Evolutionary conservation across 176 grass and related monocot species (phyloP).

Genomic region (Aechmea fasciata): DNA sequence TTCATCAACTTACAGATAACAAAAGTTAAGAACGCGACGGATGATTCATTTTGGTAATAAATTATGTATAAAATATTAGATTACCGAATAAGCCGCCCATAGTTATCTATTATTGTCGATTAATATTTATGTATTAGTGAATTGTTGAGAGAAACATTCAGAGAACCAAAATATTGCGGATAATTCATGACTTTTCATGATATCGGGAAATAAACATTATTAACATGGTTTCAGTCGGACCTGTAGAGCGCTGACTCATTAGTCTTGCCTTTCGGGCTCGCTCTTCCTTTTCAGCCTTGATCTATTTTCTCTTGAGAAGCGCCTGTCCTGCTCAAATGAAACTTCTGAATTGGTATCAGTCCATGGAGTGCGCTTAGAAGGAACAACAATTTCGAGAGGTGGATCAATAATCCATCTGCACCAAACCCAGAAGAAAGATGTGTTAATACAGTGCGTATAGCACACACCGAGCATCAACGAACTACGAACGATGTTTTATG

Average conservation of each 20-base stretch:
- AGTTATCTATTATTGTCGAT: too few relatives aligned
- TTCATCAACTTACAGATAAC: too few relatives aligned
- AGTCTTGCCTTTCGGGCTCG: background rate
- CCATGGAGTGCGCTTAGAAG: constrained; percentile 17
- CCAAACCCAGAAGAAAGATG: background rate
- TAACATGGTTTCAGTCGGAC: background rate
- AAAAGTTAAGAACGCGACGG: too few relatives aligned
- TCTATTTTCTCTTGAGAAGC: constrained; percentile 11
- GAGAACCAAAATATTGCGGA: background rate
- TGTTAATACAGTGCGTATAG: too few relatives aligned
- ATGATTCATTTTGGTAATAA: too few relatives aligned
- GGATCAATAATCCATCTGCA: constrained; percentile 59
- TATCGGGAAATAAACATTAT: too few relatives aligned
- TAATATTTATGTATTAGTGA: too few relatives aligned
- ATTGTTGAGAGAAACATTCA: background rate
- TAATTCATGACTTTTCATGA: background rate
- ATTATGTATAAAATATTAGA: too few relatives aligned
- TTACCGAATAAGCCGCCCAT: too few relatives aligned
- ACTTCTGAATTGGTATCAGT: constrained; percentile 12
- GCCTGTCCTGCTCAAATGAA: constrained; percentile 18
- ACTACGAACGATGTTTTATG: too few relatives aligned
- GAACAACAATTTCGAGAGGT: constrained; percentile 27
- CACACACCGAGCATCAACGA: too few relatives aligned
- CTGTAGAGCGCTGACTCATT: background rate
- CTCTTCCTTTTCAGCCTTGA: constrained; percentile 2